Conservation (phyloP, 768 basidiomycete species). For the Amanita rubescens region DNA sequence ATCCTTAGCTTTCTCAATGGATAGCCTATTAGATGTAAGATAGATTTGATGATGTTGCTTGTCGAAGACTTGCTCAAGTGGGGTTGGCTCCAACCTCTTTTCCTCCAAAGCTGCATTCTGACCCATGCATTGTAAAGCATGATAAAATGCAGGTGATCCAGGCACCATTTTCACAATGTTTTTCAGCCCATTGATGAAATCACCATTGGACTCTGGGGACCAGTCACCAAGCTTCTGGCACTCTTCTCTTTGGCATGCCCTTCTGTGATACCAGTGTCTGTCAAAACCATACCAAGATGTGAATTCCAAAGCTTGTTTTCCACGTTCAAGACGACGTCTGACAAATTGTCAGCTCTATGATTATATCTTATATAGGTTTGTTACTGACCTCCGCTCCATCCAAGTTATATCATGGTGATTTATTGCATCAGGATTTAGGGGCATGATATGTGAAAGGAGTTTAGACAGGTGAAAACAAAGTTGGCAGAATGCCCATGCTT, state of each 20-base stretch:
- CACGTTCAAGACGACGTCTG: neutral
- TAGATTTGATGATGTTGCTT: neutral
- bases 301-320: neutral
- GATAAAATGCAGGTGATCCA: neutral
- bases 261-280: neutral
- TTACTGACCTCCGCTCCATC: neutral
- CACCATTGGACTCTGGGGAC: neutral
- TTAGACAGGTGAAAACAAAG: neutral
- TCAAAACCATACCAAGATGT: neutral
- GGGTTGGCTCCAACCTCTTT: neutral
- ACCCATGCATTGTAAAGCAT: neutral
- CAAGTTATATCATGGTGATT: neutral
- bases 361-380: neutral
- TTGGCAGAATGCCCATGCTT: neutral
- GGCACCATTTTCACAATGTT: neutral
- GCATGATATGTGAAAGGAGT: neutral
- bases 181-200: neutral
- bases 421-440: neutral
- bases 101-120: neutral
- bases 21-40: neutral
- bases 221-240: too few species aligned
- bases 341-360: neutral
- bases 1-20: neutral
- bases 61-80: neutral
- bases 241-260: neutral